A percentile compares a stretch with the other conserved stretches of the same genome.
Evolutionary conservation across 2,329 filamentous ascomycete species (phyloP).

Genomic region (Xylogone sp.): DNA sequence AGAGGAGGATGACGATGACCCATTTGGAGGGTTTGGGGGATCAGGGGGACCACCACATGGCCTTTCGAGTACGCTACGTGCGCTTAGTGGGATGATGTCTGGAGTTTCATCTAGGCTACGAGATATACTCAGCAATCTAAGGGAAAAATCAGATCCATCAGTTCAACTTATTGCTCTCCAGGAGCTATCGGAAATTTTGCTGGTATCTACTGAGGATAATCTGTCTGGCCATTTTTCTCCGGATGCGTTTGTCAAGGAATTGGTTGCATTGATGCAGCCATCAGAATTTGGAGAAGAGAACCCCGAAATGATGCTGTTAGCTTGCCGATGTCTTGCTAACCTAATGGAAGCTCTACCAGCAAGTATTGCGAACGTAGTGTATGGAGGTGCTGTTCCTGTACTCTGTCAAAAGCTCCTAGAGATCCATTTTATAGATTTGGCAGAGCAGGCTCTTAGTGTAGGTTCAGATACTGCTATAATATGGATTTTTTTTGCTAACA

Average conservation of each 20-base stretch:
- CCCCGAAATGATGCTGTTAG: conserved; percentile 93
- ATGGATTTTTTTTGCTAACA: conserved; percentile 8
- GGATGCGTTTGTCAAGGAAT: conserved; percentile 91
- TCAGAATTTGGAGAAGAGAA: conserved; percentile 84
- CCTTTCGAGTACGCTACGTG: conserved; percentile 77
- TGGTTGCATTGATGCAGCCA: conserved; percentile 87
- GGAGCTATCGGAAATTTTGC: conserved; percentile 86
- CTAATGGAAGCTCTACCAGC: conserved; percentile 95
- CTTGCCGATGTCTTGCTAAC: conserved; percentile 93
- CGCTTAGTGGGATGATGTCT: conserved; percentile 88
- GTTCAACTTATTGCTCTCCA: conserved; percentile 88
- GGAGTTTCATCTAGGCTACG: conserved; percentile 76
- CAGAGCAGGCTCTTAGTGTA: conserved; percentile 88
- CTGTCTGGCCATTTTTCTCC: conserved; percentile 92
- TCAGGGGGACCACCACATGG: conserved; percentile 58
- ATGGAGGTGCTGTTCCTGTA: conserved; percentile 92
- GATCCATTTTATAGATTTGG: conserved; percentile 95
- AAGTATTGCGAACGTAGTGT: conserved; percentile 92
- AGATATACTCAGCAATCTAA: conserved; percentile 71
- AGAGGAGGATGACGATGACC: conserved; percentile 56
- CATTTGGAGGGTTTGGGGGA: conserved; percentile 65
- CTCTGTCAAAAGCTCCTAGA: conserved; percentile 93
- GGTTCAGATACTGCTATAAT: conserved; percentile 23
- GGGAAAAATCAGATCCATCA: conserved; percentile 79
- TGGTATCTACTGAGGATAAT: conserved; percentile 96